A percentile compares a stretch with the other conserved stretches of the same genome.
phyloP scores from a whole-genome alignment of 2,329 filamentous ascomycete species.

The Xylaria arbuscula region DNA sequence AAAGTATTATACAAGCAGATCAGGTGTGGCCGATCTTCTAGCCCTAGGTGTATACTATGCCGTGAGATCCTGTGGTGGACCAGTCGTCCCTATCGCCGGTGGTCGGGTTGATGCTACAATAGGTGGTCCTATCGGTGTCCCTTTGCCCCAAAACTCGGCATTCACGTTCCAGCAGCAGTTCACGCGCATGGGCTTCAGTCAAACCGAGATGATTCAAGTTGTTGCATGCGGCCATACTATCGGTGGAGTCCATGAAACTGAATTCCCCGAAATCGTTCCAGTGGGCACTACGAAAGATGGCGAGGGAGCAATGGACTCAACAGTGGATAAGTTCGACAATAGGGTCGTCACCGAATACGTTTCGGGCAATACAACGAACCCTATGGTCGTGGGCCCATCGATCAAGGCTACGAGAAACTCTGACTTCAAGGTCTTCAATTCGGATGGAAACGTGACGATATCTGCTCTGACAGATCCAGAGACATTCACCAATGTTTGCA shows the following conservation, averaged over 20 bases:
- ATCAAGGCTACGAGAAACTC: constrained; percentile 59
- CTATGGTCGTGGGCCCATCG: constrained; percentile 65
- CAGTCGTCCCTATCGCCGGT: constrained; percentile 62
- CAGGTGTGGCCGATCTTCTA: constrained; percentile 67
- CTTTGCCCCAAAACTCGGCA: constrained; percentile 66
- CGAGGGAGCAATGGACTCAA: constrained; percentile 60
- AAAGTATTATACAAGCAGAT: constrained; percentile 60
- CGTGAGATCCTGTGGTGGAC: constrained; percentile 69
- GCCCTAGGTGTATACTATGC: constrained; percentile 68
- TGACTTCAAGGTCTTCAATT: constrained; percentile 66
- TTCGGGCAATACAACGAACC: constrained; percentile 63
- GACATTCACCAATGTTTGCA: constrained; percentile 61
- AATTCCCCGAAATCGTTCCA: constrained; percentile 66
- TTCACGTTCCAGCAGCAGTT: constrained; percentile 66
- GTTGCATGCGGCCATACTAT: constrained; percentile 71
- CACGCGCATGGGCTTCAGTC: constrained; percentile 66
- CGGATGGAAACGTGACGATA: constrained; percentile 67
- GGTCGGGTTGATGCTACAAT: constrained; percentile 66
- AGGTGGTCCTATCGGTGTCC: constrained; percentile 62
- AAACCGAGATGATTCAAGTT: constrained; percentile 68
- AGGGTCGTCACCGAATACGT: constrained; percentile 68
- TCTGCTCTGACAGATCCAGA: constrained; percentile 57
- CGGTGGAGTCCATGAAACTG: constrained; percentile 66
- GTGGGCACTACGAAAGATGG: constrained; percentile 57
- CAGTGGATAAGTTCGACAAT: constrained; percentile 64